Conservation (phyloP, 495 filamentous ascomycete species). For the Tuber borchii region DNA sequence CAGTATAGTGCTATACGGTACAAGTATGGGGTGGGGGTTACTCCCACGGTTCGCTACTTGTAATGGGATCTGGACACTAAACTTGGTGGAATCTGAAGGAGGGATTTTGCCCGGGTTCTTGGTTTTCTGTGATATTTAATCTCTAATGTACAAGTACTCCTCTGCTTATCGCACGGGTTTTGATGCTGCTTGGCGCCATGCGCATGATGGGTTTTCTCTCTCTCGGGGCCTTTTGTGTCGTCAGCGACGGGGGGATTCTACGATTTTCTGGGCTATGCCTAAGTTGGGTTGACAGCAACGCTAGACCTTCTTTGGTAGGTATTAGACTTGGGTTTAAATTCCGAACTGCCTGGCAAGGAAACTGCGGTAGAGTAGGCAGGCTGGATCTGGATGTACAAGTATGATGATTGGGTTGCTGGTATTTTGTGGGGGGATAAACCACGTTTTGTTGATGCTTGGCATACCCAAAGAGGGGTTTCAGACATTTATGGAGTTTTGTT, state of each 20-base stretch:
- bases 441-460: not conserved
- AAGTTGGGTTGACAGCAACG: not conserved
- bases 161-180: not conserved
- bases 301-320: not conserved
- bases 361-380: not conserved
- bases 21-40: no score
- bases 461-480: no score
- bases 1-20: no score
- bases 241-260: not conserved
- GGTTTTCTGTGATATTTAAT: no score
- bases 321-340: not conserved
- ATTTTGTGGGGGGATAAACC: not conserved
- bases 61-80: no score
- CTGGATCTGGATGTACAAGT: no score
- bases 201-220: not conserved
- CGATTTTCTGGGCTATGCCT: not conserved
- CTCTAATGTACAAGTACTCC: not conserved
- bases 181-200: not conserved
- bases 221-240: not conserved
- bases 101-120: no score
- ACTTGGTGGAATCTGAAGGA: no score
- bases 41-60: no score
- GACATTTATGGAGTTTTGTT: no score
- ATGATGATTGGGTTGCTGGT: no score
- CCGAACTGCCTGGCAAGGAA: not conserved